These are phyloP conservation scores for Rosa persica DNA, from an alignment of 306 rosid species.

Conservation along the genomic window DNA sequence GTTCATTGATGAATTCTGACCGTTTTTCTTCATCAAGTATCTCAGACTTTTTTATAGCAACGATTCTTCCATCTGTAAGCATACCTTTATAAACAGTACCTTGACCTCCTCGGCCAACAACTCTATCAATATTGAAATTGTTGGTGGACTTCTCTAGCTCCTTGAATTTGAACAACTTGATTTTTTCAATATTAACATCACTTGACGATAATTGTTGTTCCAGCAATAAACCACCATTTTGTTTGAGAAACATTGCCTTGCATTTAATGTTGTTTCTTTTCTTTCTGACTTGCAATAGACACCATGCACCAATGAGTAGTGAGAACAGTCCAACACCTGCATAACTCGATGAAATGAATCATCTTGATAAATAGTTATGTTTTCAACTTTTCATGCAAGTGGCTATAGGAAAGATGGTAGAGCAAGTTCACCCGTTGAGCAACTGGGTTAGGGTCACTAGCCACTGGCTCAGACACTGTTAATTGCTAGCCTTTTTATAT, in stretches of 20 bases:
- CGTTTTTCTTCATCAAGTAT: slow-evolving; percentile 8
- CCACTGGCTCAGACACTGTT: too few relatives aligned
- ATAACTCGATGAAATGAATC: too few relatives aligned
- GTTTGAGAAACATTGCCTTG: slow-evolving; percentile 14
- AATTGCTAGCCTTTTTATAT: too few relatives aligned
- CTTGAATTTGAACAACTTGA: slow-evolving; percentile 10
- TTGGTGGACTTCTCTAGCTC: slow-evolving; percentile 21
- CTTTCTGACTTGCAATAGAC: not conserved
- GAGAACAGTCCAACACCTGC: not conserved
- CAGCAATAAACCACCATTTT: slow-evolving; percentile 18
- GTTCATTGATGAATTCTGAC: slow-evolving; percentile 15
- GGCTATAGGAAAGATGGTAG: not conserved
- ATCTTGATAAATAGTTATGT: not conserved
- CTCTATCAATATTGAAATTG: slow-evolving; percentile 12
- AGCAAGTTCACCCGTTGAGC: too few relatives aligned
- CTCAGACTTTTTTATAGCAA: slow-evolving; percentile 26
- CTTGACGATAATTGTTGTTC: not conserved
- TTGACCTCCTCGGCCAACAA: slow-evolving; percentile 30
- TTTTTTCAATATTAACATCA: not conserved
- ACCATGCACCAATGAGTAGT: not conserved
- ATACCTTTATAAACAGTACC: slow-evolving; percentile 31
- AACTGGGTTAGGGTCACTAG: too few relatives aligned
- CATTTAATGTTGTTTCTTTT: slow-evolving; percentile 9
- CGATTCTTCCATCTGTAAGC: slow-evolving; percentile 21
- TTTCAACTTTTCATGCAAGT: too few relatives aligned